Evolutionary conservation across 345 rosid species (phyloP).

Genomic region (Trapa incisa): DNA sequence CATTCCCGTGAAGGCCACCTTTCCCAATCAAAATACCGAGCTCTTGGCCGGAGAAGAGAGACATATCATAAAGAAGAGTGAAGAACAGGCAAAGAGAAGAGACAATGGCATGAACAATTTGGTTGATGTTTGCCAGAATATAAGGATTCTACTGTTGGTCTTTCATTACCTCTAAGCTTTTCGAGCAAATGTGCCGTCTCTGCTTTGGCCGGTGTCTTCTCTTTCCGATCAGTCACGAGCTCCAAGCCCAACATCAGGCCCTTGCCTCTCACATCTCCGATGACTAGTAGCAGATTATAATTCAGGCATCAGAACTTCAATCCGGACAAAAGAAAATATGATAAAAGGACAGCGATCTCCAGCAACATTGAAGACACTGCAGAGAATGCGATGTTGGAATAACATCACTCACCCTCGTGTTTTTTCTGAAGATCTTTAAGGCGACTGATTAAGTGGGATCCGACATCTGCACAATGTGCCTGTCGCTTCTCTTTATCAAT

Average conservation of each 20-base stretch:
- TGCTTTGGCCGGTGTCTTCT: slow-evolving; percentile 79
- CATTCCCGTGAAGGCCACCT: slow-evolving; percentile 86
- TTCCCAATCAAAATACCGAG: slow-evolving; percentile 73
- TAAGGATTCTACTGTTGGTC: background rate
- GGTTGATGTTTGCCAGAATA: background rate
- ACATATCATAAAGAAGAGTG: background rate
- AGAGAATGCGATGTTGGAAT: background rate
- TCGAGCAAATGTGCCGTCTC: slow-evolving; percentile 70
- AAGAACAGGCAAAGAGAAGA: background rate
- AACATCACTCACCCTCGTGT: slow-evolving; percentile 49
- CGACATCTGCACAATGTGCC: slow-evolving; percentile 64
- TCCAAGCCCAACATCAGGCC: slow-evolving; percentile 83
- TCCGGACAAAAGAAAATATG: background rate
- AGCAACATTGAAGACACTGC: background rate
- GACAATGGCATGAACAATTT: background rate
- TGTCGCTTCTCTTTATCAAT: slow-evolving; percentile 85
- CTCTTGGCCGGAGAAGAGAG: slow-evolving; percentile 24
- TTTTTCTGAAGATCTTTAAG: slow-evolving; percentile 53
- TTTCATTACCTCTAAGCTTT: slow-evolving; percentile 55
- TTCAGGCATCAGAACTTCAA: background rate
- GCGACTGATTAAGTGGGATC: slow-evolving; percentile 63
- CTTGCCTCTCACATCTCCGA: slow-evolving; percentile 91
- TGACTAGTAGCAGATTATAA: slow-evolving; percentile 29
- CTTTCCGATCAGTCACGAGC: slow-evolving; percentile 64
- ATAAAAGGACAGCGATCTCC: background rate